Conservation (phyloP, 768 basidiomycete species). For the Favolaschia claudopus region DNA sequence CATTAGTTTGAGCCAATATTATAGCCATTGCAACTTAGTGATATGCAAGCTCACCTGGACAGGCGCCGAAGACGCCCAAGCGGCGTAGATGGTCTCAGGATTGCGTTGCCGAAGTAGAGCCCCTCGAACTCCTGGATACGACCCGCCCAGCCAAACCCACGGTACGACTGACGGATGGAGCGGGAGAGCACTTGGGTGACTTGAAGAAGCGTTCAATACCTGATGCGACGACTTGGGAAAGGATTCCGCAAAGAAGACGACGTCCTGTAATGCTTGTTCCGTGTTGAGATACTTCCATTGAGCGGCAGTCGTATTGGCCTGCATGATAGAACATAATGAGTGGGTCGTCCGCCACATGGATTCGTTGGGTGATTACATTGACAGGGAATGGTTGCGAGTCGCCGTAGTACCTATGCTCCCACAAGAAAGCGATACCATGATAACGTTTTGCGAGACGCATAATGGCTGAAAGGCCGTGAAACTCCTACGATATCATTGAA, state of each 20-base stretch:
- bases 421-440: slow-evolving; percentile 54
- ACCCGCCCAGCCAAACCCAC: slow-evolving; percentile 59
- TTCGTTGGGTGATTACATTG: slow-evolving; percentile 40
- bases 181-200: slow-evolving; percentile 20
- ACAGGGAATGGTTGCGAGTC: slow-evolving; percentile 55
- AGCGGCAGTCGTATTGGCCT: slow-evolving; percentile 54
- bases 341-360: neutral
- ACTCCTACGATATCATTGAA: slow-evolving; percentile 41
- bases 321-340: neutral
- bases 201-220: slow-evolving; percentile 15
- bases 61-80: slow-evolving; percentile 59
- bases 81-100: slow-evolving; percentile 52
- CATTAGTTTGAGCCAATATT: neutral
- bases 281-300: slow-evolving; percentile 58
- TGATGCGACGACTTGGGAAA: slow-evolving; percentile 31
- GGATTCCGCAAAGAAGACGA: slow-evolving; percentile 55
- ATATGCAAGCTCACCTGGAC: slow-evolving; percentile 40
- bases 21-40: no score
- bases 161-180: slow-evolving; percentile 52
- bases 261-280: slow-evolving; percentile 58
- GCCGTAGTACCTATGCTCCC: slow-evolving; percentile 61
- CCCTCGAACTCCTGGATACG: slow-evolving; percentile 56
- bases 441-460: slow-evolving; percentile 57
- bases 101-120: slow-evolving; percentile 55
- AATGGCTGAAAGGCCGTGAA: slow-evolving; percentile 55